Evolutionary conservation across 805 yeast species (phyloP).

Genomic region (Spathaspora boniae): DNA sequence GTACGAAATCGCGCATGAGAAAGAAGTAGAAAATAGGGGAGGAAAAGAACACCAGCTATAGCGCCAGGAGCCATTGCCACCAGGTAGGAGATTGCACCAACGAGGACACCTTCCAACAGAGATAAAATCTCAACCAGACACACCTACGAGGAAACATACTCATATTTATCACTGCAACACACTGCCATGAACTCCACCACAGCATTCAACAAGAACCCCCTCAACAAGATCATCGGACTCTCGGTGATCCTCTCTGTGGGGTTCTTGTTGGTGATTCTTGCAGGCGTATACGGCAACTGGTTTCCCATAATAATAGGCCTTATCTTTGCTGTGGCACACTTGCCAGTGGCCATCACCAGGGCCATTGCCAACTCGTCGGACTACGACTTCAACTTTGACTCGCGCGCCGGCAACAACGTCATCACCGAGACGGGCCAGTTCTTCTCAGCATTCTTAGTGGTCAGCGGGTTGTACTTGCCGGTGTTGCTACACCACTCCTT

Average conservation of each 20-base stretch:
- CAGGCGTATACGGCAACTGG: constrained; percentile 89
- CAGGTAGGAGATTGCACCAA: no score
- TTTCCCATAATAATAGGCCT: constrained; percentile 71
- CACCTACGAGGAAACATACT: no score
- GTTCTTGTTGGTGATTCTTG: constrained; percentile 78
- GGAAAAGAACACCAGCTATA: no score
- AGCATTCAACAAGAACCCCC: constrained; percentile 45
- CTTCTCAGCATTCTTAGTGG: constrained; percentile 69
- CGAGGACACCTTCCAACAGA: no score
- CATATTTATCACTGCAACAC: no score
- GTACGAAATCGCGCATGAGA: constrained; percentile 1
- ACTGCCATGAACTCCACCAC: constrained; percentile 19
- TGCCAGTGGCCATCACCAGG: constrained; percentile 34
- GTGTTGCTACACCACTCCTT: constrained; percentile 71
- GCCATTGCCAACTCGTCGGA: constrained; percentile 29
- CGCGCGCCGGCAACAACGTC: constrained; percentile 27
- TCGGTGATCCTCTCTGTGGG: constrained; percentile 84
- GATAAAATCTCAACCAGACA: no score
- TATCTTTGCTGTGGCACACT: constrained; percentile 38
- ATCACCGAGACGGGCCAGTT: constrained; percentile 80
- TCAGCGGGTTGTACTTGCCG: constrained; percentile 73
- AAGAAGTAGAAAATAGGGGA: no score
- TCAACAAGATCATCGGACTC: constrained; percentile 73
- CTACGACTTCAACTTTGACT: constrained; percentile 43
- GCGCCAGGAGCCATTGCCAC: no score